These are phyloP conservation scores for Ogataea nitratoaversa DNA, from an alignment of 805 yeast species.

Conservation along the genomic window DNA sequence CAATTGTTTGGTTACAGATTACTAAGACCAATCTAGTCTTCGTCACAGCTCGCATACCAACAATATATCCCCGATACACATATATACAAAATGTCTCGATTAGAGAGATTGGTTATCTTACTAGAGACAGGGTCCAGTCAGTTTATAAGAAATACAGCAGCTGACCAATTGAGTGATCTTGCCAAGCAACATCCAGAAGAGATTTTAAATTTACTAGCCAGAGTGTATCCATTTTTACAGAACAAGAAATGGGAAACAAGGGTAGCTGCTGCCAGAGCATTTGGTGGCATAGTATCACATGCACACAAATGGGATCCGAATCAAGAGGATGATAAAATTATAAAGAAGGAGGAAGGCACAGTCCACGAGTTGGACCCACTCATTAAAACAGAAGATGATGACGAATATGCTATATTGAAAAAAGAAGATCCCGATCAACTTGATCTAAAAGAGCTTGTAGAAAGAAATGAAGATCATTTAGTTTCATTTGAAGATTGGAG, in stretches of 20 bases:
- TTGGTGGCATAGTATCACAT: constrained; percentile 86
- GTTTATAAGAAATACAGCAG: constrained; percentile 91
- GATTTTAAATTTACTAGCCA: constrained; percentile 69
- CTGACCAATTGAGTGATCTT: constrained; percentile 91
- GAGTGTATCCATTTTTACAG: constrained; percentile 86
- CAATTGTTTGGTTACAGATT: too few species aligned
- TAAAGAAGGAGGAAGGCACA: constrained; percentile 8
- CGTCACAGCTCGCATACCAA: too few species aligned
- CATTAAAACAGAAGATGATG: constrained; percentile 8
- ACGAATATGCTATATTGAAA: constrained; percentile 15
- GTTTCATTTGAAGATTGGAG: constrained; percentile 49
- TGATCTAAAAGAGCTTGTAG: constrained; percentile 33
- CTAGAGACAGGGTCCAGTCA: constrained; percentile 95
- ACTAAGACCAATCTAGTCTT: too few species aligned
- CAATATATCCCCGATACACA: too few species aligned
- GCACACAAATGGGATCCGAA: constrained; percentile 86
- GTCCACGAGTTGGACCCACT: constrained; percentile 21
- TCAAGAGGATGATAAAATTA: constrained; percentile 20
- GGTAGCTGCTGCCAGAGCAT: constrained; percentile 88
- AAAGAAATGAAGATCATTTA: constrained; percentile 42
- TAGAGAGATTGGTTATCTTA: constrained; percentile 35
- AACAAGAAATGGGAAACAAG: constrained; percentile 94
- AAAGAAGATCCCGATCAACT: constrained; percentile 23
- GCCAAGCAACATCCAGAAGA: constrained; percentile 96
- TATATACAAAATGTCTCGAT: constrained; percentile 26